These are phyloP conservation scores for Talaromyces wortmannii DNA, from an alignment of 495 filamentous ascomycete species.

Conservation along the genomic window DNA sequence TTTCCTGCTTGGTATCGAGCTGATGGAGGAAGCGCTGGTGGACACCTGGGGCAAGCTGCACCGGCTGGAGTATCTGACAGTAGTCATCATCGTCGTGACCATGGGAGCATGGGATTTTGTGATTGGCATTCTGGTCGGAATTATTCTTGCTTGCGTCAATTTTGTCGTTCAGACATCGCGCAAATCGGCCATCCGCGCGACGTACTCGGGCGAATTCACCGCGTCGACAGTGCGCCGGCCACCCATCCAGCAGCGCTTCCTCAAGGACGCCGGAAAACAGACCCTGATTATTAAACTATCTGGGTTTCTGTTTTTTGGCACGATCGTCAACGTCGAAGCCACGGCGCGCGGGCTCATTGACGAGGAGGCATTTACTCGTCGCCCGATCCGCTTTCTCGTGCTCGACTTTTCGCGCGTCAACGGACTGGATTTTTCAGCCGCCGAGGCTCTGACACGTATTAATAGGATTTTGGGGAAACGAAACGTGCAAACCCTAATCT, in stretches of 20 bases:
- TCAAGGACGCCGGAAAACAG: slow-evolving; percentile 78
- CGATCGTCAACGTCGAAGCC: slow-evolving; percentile 88
- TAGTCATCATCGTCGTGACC: slow-evolving; percentile 81
- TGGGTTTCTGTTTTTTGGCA: slow-evolving; percentile 94
- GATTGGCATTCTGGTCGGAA: slow-evolving; percentile 83
- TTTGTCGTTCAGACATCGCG: slow-evolving; percentile 87
- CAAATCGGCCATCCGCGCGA: slow-evolving; percentile 78
- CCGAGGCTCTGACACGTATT: slow-evolving; percentile 88
- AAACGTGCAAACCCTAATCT: slow-evolving; percentile 72
- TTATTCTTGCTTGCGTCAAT: slow-evolving; percentile 83
- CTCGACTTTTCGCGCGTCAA: slow-evolving; percentile 85
- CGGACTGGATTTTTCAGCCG: slow-evolving; percentile 91
- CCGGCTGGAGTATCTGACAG: slow-evolving; percentile 81
- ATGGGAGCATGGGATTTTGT: slow-evolving; percentile 98
- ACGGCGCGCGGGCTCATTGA: slow-evolving; percentile 74
- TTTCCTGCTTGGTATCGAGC: slow-evolving; percentile 86
- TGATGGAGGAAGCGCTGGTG: slow-evolving; percentile 80
- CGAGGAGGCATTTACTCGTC: slow-evolving; percentile 66
- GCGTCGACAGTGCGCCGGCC: slow-evolving; percentile 89
- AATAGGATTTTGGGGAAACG: slow-evolving; percentile 69
- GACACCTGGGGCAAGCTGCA: slow-evolving; percentile 83
- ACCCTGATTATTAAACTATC: slow-evolving; percentile 85
- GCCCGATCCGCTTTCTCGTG: slow-evolving; percentile 84
- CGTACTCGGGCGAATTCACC: slow-evolving; percentile 77
- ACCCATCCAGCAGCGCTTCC: slow-evolving; percentile 78